A percentile compares a stretch with the other conserved stretches of the same genome.
phyloP scores from a whole-genome alignment of 208 protist species.

The Leishmania lainsoni region DNA sequence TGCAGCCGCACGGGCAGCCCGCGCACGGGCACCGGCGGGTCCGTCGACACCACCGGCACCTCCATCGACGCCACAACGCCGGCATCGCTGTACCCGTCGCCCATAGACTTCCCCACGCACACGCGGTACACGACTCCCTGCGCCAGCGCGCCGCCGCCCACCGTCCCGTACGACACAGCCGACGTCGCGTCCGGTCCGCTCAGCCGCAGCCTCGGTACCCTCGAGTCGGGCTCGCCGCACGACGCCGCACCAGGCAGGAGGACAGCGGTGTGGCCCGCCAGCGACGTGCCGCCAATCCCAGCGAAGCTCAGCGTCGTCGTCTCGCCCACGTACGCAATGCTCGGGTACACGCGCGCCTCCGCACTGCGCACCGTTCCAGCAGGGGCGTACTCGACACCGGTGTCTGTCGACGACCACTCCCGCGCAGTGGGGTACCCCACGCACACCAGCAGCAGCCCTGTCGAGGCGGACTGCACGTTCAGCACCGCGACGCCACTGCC shows the following conservation, averaged over 20 bases:
- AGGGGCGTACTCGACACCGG: constrained; percentile 20
- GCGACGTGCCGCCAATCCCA: background rate
- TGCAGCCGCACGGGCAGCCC: constrained; percentile 16
- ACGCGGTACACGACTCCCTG: background rate
- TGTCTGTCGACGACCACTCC: constrained; percentile 17
- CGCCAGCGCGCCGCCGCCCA: background rate
- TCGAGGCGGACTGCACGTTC: constrained; percentile 22
- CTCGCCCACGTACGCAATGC: constrained; percentile 27
- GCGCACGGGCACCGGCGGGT: constrained; percentile 1
- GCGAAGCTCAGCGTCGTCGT: constrained; percentile 10
- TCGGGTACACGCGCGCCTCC: constrained; percentile 20
- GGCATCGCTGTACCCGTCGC: constrained; percentile 4
- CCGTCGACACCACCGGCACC: constrained; percentile 5
- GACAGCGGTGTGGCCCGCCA: background rate
- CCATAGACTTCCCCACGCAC: background rate
- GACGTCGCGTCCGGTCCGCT: constrained; percentile 2
- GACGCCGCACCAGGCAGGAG: background rate
- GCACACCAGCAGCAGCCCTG: constrained; percentile 36
- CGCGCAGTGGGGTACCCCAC: constrained; percentile 38
- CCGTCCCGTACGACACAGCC: constrained; percentile 7
- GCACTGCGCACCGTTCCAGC: constrained; percentile 32
- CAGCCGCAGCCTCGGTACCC: background rate
- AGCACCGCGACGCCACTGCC: constrained; percentile 17
- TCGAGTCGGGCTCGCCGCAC: background rate
- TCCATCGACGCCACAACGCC: constrained; percentile 3